Conservation (phyloP, 75 land plant genomes). For the Pinus albicaulis region DNA sequence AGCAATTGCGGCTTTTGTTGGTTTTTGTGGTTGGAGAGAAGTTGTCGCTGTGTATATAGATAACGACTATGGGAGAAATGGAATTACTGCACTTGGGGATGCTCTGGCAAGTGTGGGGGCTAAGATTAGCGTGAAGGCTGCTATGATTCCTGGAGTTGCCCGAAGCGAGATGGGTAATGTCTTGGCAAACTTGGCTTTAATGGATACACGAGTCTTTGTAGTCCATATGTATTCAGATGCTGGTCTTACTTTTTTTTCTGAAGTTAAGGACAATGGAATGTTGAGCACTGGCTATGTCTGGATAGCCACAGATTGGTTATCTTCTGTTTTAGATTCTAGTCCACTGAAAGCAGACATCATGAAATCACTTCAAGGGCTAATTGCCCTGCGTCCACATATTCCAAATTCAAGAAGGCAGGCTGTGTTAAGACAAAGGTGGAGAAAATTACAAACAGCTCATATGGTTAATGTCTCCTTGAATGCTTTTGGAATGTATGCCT, state of each 20-base stretch:
- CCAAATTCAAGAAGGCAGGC: conserved; percentile 50
- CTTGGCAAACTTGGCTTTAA: conserved; percentile 20
- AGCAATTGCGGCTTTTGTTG: conserved; percentile 18
- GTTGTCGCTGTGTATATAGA: conserved; percentile 39
- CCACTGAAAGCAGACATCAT: conserved; percentile 25
- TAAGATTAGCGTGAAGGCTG: conserved; percentile 32
- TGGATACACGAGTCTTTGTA: conserved; percentile 49
- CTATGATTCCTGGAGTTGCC: conserved; percentile 8
- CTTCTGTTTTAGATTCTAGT: conserved; percentile 14
- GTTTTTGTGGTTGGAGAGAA: conserved; percentile 39
- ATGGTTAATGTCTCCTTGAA: conserved; percentile 26
- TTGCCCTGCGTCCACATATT: conserved; percentile 62
- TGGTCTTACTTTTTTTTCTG: conserved; percentile 22
- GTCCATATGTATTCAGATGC: conserved; percentile 35
- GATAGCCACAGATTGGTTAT: conserved; percentile 34
- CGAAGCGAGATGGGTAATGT: conserved; percentile 8
- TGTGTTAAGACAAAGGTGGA: conserved; percentile 48
- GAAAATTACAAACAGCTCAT: conserved; percentile 9
- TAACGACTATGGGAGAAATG: conserved; percentile 41
- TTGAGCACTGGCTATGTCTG: conserved; percentile 46
- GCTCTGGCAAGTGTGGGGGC: conserved; percentile 20
- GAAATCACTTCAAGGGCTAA: conserved; percentile 63
- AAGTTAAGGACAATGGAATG: conserved; percentile 36
- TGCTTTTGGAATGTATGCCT: conserved; percentile 74
- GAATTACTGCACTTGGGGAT: conserved; percentile 30